Conservation (phyloP, 305 asterid species). For the Fraxinus nigra region DNA sequence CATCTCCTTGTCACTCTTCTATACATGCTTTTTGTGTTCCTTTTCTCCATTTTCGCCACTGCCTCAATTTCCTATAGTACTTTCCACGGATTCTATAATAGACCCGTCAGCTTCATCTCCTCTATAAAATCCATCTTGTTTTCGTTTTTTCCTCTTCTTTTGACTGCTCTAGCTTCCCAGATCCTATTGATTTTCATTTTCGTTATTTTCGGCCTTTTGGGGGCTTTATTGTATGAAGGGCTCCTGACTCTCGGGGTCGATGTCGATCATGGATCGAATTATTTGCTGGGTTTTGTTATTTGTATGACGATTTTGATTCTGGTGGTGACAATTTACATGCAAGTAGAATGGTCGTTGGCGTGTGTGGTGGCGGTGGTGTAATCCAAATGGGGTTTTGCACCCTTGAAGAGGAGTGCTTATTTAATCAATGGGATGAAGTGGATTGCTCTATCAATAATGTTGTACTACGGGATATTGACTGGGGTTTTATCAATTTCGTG, state of each 20-base stretch:
- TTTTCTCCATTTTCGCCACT: slow-evolving; percentile 40
- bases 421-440: slow-evolving; percentile 62
- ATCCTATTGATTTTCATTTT: slow-evolving; percentile 24
- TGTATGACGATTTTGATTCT: slow-evolving; percentile 16
- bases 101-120: slow-evolving; percentile 51
- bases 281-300: slow-evolving; percentile 24
- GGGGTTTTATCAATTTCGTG: slow-evolving; percentile 33
- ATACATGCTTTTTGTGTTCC: slow-evolving; percentile 28
- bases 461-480: slow-evolving; percentile 29
- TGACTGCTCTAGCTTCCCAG: slow-evolving; percentile 30
- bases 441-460: slow-evolving; percentile 34
- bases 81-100: slow-evolving; percentile 63
- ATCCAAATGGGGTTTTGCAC: slow-evolving; percentile 69
- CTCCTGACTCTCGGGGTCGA: slow-evolving; percentile 36
- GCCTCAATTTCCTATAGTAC: slow-evolving; percentile 60
- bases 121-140: slow-evolving; percentile 47
- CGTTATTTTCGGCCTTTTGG: slow-evolving; percentile 12
- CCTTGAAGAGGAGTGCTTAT: slow-evolving; percentile 59
- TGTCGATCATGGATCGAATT: slow-evolving; percentile 25
- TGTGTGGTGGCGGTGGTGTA: slow-evolving; percentile 58
- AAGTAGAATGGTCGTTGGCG: slow-evolving; percentile 52
- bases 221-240: slow-evolving; percentile 14
- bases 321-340: slow-evolving; percentile 34
- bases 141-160: slow-evolving; percentile 54
- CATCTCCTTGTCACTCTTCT: slow-evolving; percentile 20